Percentiles rank a stretch among this genome's conserved stretches.
These are phyloP conservation scores for Chrysoporthe cubensis DNA, from an alignment of 2,329 filamentous ascomycete genomes.

Conservation along the genomic window DNA sequence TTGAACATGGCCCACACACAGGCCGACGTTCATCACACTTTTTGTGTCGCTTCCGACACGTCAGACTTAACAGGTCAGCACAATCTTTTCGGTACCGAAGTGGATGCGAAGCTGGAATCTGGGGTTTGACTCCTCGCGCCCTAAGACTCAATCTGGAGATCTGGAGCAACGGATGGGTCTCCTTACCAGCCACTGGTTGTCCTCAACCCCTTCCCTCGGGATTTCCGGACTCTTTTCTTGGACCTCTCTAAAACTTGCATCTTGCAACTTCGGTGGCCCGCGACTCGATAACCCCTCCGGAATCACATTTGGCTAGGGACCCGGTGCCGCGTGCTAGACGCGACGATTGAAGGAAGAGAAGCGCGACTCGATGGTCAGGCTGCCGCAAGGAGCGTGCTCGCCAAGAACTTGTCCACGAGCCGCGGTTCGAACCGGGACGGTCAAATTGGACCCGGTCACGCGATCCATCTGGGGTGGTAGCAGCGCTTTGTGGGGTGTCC, in stretches of 20 bases:
- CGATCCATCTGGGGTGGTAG: not conserved
- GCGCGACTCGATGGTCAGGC: slow-evolving; percentile 6
- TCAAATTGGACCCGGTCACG: not conserved
- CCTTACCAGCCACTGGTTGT: slow-evolving; percentile 47
- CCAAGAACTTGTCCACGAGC: not conserved
- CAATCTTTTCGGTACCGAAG: not conserved
- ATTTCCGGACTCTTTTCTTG: slow-evolving; percentile 36
- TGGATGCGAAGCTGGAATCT: not conserved
- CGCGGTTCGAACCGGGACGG: not conserved
- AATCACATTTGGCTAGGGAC: not conserved
- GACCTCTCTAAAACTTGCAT: slow-evolving; percentile 9
- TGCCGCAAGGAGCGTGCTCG: not conserved
- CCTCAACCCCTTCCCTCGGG: slow-evolving; percentile 47
- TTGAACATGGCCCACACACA: slow-evolving; percentile 17
- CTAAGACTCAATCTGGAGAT: not conserved
- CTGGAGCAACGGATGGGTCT: not conserved
- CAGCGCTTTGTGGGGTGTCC: not conserved
- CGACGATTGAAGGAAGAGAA: not conserved
- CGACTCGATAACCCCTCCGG: not conserved
- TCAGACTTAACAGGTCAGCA: slow-evolving; percentile 39
- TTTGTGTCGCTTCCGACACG: slow-evolving; percentile 51
- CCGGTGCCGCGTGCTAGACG: slow-evolving; percentile 4
- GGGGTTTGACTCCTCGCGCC: not conserved
- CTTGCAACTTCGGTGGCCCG: not conserved
- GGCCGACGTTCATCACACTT: slow-evolving; percentile 55